Base-by-base conservation (phyloP, 495 filamentous ascomycete species). In the Podospora conica region DNA sequence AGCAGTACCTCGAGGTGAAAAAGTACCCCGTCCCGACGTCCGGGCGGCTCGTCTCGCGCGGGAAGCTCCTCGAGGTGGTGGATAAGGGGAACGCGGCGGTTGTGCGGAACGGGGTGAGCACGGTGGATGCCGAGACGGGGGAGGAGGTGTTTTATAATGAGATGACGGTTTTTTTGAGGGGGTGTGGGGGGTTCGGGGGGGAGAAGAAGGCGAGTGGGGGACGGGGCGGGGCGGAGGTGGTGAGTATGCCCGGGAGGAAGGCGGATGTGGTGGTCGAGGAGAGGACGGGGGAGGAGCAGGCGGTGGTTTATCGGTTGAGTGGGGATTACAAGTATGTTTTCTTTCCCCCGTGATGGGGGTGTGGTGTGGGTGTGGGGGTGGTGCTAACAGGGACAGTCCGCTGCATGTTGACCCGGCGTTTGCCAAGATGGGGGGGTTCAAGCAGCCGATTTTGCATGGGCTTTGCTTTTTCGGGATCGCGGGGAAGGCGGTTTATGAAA, bases 111-210 rank as follows among this genome's bases (percentile, higher is more conserved):
- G 92, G 92, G 58, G 87, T 84, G 69, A 92, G 87, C 10, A 96
- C 92, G 64, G 77, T 83, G 66, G 83, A 86, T 68, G 93, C 92
- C 75, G 91, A 93, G 73, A 92, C 86, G 4, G 91, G 91, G 68
- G 90, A 96, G 74, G 89, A 96, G 63, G 79, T 98, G 65, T 98
- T 98, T 83, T 97, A 98, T 82, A 98, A 97, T 79, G 95, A 98
- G 77, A 87, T 84, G 60, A 92, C 90, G 28, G 86, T 92, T 67
- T 97, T 98, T 83, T 88, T 98, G 71, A 87, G 95, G 60, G 95
- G 96, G 61, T 90, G 89, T 61, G 95, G 95, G 63, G 92, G 95
- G 61, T 98, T 98, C 73, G 93, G 89, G 57, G 95, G 95, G 11
- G 86, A 89, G 60, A 86, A 87, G 76, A 96, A 93, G 80, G 87